Conservation (phyloP, 768 basidiomycete species). For the Butyriboletus loyo region DNA sequence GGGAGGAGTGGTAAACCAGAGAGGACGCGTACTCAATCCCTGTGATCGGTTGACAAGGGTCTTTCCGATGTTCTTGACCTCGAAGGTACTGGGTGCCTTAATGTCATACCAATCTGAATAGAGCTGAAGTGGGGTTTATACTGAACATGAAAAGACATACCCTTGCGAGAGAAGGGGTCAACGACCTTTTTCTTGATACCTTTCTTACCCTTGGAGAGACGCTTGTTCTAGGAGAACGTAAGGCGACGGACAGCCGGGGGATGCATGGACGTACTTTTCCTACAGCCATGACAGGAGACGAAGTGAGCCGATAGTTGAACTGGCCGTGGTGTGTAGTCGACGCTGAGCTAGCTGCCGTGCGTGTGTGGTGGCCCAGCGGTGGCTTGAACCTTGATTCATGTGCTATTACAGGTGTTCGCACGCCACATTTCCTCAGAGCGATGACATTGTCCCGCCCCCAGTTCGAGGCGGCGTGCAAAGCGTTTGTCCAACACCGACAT, state of each 20-base stretch:
- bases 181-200: conserved; percentile 99
- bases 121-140: background rate
- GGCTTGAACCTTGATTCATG: conserved; percentile 60
- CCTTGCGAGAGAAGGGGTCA: conserved; percentile 99
- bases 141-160: conserved; percentile 39
- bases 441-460: conserved; percentile 47
- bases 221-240: conserved; percentile 73
- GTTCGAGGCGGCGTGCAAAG: conserved; percentile 60
- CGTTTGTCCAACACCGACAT: conserved; percentile 39
- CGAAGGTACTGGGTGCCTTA: conserved; percentile 97
- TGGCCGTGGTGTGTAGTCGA: conserved; percentile 38
- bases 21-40: conserved; percentile 83
- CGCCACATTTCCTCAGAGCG: conserved; percentile 27
- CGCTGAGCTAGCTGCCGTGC: conserved; percentile 11
- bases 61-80: conserved; percentile 95
- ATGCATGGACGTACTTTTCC: conserved; percentile 61
- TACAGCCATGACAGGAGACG: conserved; percentile 70
- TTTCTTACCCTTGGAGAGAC: conserved; percentile 97
- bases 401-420: conserved; percentile 44
- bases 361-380: conserved; percentile 26
- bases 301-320: conserved; percentile 46
- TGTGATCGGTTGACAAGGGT: conserved; percentile 97
- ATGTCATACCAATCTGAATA: conserved; percentile 97
- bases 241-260: background rate
- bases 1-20: background rate